Percentiles rank a stretch among this genome's conserved stretches.
These are phyloP conservation scores for Eucalyptus leucophloia DNA, from an alignment of 345 rosid genomes.

Conservation along the genomic window DNA sequence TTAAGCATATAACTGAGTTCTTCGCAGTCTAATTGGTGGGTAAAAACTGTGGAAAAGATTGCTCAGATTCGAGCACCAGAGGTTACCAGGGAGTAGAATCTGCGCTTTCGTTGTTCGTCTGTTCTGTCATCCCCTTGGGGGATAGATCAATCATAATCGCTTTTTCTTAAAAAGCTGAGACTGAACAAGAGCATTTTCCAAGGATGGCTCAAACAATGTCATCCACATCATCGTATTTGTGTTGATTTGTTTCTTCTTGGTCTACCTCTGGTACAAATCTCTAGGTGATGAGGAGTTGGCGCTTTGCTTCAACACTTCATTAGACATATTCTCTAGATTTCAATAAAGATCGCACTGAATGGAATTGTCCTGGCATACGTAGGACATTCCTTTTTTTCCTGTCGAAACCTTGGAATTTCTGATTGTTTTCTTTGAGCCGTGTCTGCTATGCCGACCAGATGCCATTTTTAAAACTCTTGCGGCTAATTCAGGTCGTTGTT, in stretches of 20 bases:
- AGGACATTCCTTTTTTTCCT: neutral
- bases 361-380: neutral
- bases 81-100: no score
- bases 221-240: constrained; percentile 70
- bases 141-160: neutral
- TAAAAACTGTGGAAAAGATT: no score
- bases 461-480: neutral
- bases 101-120: neutral
- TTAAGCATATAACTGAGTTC: no score
- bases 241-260: constrained; percentile 36
- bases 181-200: constrained; percentile 54
- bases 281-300: constrained; percentile 24
- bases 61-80: no score
- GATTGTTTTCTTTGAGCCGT: neutral
- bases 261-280: constrained; percentile 68
- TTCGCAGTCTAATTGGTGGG: no score
- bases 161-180: neutral
- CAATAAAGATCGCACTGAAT: neutral
- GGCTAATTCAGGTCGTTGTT: neutral
- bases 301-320: neutral
- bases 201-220: constrained; percentile 60
- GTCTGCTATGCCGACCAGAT: neutral
- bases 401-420: neutral
- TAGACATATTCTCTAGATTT: neutral
- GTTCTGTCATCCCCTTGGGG: neutral